These are phyloP conservation scores for Microbotryum violaceum DNA, from an alignment of 1,284 basidiomycete genomes.

Conservation along the genomic window DNA sequence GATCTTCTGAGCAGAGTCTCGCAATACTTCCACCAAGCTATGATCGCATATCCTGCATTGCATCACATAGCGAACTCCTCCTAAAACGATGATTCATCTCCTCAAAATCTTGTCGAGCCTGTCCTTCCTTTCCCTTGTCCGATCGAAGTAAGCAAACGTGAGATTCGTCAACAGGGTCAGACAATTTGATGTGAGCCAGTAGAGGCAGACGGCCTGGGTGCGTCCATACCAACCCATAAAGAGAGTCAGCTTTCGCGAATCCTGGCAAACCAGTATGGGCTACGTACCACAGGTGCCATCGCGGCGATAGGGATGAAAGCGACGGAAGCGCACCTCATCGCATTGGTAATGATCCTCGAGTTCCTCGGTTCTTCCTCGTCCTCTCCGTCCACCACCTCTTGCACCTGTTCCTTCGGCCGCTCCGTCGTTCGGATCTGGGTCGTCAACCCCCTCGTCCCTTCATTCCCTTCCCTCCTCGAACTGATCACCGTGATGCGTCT, in stretches of 20 bases:
- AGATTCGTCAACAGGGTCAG: constrained; percentile 73
- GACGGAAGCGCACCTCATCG: constrained; percentile 57
- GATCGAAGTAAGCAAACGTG: constrained; percentile 51
- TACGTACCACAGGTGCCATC: constrained; percentile 65
- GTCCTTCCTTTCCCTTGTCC: constrained; percentile 6
- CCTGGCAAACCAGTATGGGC: not conserved
- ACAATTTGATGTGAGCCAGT: constrained; percentile 74
- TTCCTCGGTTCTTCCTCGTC: constrained; percentile 10
- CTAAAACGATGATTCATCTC: not conserved
- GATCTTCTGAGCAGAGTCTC: too few species aligned
- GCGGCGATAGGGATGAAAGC: constrained; percentile 66
- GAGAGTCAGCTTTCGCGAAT: too few species aligned
- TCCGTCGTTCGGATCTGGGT: too few species aligned
- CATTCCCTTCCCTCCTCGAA: constrained; percentile 4
- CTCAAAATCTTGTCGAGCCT: constrained; percentile 14
- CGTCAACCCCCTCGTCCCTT: not conserved
- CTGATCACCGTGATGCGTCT: constrained; percentile 8
- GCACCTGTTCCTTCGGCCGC: too few species aligned
- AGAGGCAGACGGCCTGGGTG: constrained; percentile 61
- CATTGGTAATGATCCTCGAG: constrained; percentile 53
- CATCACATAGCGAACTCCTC: too few species aligned
- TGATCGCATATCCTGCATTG: too few species aligned
- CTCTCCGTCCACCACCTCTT: too few species aligned
- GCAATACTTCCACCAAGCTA: too few species aligned
- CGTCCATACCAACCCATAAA: too few species aligned